Evolutionary conservation across 768 basidiomycete genomes (phyloP).

Genomic region (Phanerodontia chrysosporium): DNA sequence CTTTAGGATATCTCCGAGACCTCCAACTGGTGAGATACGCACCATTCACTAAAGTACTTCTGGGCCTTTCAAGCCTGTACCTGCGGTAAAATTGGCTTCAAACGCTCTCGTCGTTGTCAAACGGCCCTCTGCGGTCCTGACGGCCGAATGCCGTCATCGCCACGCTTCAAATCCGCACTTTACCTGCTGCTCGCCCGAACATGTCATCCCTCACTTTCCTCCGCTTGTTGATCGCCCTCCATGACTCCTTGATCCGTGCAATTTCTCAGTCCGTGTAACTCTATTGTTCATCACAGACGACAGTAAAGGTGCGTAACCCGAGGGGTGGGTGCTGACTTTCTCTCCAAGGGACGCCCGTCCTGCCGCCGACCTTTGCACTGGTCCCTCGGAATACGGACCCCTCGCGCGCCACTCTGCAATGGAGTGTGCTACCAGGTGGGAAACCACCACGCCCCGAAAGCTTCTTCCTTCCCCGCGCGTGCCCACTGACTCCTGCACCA

Average conservation of each 20-base stretch:
- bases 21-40: no score
- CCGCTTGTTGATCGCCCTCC: background rate
- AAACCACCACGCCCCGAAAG: conserved; percentile 1
- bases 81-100: no score
- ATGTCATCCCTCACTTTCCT: background rate
- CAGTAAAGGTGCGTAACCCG: background rate
- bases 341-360: background rate
- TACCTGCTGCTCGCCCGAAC: no score
- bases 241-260: background rate
- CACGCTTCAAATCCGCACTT: no score
- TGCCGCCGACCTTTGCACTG: conserved; percentile 9
- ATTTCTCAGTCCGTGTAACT: background rate
- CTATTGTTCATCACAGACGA: background rate
- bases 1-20: no score
- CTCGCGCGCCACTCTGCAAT: background rate
- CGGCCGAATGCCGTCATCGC: no score
- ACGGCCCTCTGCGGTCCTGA: no score
- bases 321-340: background rate
- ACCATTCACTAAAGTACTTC: no score
- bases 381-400: conserved; percentile 9
- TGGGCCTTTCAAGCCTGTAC: no score
- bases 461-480: background rate
- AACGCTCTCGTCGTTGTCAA: no score
- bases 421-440: background rate
- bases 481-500: background rate